Evolutionary conservation across 1,139 yeast genomes (phyloP).

Genomic region (Nakaseomyces nivariensis): DNA sequence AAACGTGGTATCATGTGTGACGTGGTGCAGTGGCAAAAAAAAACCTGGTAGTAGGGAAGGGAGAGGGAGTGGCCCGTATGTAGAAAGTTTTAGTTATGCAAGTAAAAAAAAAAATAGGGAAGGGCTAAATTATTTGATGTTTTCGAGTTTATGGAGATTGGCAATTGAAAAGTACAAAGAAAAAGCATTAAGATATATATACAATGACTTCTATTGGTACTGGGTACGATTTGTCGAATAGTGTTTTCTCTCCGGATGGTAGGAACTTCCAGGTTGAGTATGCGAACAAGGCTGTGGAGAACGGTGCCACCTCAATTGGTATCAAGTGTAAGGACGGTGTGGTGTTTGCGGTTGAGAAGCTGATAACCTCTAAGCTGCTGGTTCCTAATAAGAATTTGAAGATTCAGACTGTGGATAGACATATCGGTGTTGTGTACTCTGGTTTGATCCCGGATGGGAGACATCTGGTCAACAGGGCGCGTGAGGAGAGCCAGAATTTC

Average conservation of each 20-base stretch:
- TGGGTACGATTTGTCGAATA: constrained; percentile 91
- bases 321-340: constrained; percentile 87
- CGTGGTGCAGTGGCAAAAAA: too few species aligned
- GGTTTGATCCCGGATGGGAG: constrained; percentile 96
- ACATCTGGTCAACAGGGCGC: constrained; percentile 81
- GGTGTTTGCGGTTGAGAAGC: constrained; percentile 92
- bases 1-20: too few species aligned
- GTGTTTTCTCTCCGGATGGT: constrained; percentile 84
- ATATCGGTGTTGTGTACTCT: constrained; percentile 88
- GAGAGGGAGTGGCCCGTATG: too few species aligned
- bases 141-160: too few species aligned
- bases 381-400: constrained; percentile 85
- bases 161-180: too few species aligned
- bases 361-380: constrained; percentile 73
- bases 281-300: constrained; percentile 95
- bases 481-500: constrained; percentile 83
- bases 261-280: constrained; percentile 98
- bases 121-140: too few species aligned
- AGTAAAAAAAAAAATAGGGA: too few species aligned
- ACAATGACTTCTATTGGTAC: constrained; percentile 83
- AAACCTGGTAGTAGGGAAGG: too few species aligned
- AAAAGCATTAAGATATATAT: neutral
- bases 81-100: too few species aligned
- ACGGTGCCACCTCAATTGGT: constrained; percentile 92
- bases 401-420: constrained; percentile 87